Evolutionary conservation across 768 basidiomycete genomes (phyloP).

Genomic region (Candolleomyces efflorescens): DNA sequence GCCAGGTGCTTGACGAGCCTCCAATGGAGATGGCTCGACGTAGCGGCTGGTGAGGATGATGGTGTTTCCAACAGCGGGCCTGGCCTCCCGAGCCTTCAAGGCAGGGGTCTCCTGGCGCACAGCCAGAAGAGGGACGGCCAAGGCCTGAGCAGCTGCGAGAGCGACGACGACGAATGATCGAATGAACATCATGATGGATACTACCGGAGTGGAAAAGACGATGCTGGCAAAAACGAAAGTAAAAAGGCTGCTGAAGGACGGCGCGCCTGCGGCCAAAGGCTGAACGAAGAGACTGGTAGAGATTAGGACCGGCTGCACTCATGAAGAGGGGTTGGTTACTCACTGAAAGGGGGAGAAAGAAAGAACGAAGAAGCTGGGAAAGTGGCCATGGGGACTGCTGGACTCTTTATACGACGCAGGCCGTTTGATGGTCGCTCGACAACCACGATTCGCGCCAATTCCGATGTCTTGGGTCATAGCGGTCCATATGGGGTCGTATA

Average conservation of each 20-base stretch:
- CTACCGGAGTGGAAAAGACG: constrained; percentile 1
- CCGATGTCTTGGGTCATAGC: neutral
- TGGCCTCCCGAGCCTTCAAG: no score
- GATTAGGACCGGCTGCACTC: neutral
- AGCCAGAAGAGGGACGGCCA: constrained; percentile 31
- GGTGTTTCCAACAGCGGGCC: no score
- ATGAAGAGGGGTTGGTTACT: constrained; percentile 8
- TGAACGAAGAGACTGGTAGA: constrained; percentile 16
- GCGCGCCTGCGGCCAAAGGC: constrained; percentile 31
- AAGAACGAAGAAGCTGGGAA: constrained; percentile 7
- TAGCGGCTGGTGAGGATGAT: constrained; percentile 6
- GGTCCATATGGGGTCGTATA: no score
- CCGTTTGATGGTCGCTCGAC: constrained; percentile 6
- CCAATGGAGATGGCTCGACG: neutral
- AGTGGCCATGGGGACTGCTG: neutral
- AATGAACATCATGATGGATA: neutral
- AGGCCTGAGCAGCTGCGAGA: constrained; percentile 39
- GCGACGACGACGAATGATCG: constrained; percentile 34
- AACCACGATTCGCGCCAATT: neutral
- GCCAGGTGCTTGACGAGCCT: constrained; percentile 13
- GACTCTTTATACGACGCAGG: neutral
- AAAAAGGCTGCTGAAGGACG: constrained; percentile 20
- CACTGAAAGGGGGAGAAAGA: constrained; percentile 15
- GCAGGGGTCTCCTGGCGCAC: neutral
- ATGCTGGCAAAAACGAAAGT: constrained; percentile 13